phyloP scores from a whole-genome alignment of 371 early-diverging fungal genomes.

The Mortierella sp. region DNA sequence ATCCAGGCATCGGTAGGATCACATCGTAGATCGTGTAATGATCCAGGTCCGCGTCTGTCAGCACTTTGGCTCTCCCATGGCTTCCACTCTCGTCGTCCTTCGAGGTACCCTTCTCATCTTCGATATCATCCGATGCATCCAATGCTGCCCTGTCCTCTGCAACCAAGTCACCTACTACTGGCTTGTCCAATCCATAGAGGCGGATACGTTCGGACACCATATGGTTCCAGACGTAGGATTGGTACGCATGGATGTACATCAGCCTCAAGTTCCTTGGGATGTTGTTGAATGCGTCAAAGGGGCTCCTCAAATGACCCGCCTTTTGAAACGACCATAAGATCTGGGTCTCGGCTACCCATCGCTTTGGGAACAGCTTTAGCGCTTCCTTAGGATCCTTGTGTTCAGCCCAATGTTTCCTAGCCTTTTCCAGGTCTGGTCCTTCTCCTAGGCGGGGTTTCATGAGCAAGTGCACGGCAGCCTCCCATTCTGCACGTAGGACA shows the following conservation, averaged over 20 bases:
- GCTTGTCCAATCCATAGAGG: conserved; percentile 71
- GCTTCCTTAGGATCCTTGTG: conserved; percentile 71
- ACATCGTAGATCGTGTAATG: conserved; percentile 86
- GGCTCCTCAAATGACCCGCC: conserved; percentile 57
- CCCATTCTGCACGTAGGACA: conserved; percentile 82
- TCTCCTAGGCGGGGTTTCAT: conserved; percentile 74
- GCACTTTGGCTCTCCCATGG: conserved; percentile 54
- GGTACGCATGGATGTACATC: conserved; percentile 98
- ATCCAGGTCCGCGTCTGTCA: conserved; percentile 74
- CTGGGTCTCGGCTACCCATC: conserved; percentile 76
- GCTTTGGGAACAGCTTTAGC: conserved; percentile 73
- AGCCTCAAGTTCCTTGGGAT: conserved; percentile 87
- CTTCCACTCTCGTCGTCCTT: neutral
- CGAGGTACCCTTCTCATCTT: conserved; percentile 22
- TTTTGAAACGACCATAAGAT: conserved; percentile 67
- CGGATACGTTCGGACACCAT: conserved; percentile 82
- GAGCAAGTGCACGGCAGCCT: conserved; percentile 80
- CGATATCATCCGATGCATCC: conserved; percentile 27
- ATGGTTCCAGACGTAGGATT: conserved; percentile 96
- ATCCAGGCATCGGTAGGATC: conserved; percentile 92
- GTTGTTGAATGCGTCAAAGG: conserved; percentile 71
- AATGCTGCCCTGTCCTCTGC: conserved; percentile 48
- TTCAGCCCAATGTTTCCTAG: conserved; percentile 77
- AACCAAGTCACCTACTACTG: conserved; percentile 92
- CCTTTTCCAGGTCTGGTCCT: conserved; percentile 69